Conservation (phyloP, 768 basidiomycete species). For the Thelephora ganbajun region DNA sequence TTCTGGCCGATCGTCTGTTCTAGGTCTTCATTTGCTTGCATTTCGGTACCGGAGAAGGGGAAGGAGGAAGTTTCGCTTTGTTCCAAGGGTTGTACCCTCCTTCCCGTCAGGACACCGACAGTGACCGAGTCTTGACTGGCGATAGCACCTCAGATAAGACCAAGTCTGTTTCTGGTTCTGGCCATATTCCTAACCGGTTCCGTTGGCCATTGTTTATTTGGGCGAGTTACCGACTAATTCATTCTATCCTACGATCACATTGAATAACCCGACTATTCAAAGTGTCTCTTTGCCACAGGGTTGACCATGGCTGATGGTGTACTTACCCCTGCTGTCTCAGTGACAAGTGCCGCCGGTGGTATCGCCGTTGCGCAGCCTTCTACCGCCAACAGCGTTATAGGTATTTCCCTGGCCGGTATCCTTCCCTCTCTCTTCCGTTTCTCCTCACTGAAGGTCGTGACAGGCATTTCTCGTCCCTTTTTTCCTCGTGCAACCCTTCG, state of each 20-base stretch:
- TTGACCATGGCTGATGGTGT: constrained; percentile 58
- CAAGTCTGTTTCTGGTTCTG: constrained; percentile 2
- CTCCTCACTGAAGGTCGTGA: background rate
- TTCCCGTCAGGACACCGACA: constrained; percentile 26
- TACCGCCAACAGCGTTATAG: constrained; percentile 26
- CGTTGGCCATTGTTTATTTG: constrained; percentile 41
- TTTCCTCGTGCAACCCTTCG: constrained; percentile 47
- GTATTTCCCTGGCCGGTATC: constrained; percentile 42
- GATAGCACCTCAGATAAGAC: constrained; percentile 21
- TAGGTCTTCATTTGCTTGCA: constrained; percentile 35
- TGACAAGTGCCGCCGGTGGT: constrained; percentile 56
- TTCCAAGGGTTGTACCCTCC: constrained; percentile 48
- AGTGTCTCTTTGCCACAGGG: constrained; percentile 52
- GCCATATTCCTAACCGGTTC: constrained; percentile 3
- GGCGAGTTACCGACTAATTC: constrained; percentile 22
- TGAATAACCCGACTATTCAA: background rate
- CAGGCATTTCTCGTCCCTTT: constrained; percentile 41
- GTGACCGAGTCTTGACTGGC: constrained; percentile 39
- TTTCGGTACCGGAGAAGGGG: constrained; percentile 43
- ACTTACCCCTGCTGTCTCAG: constrained; percentile 56
- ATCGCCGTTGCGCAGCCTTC: constrained; percentile 45
- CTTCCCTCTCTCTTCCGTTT: background rate
- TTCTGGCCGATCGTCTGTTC: background rate
- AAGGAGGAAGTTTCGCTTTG: constrained; percentile 57
- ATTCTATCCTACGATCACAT: background rate